Conservation (phyloP, 352 stramenopile species). For the Phytophthora pini region DNA sequence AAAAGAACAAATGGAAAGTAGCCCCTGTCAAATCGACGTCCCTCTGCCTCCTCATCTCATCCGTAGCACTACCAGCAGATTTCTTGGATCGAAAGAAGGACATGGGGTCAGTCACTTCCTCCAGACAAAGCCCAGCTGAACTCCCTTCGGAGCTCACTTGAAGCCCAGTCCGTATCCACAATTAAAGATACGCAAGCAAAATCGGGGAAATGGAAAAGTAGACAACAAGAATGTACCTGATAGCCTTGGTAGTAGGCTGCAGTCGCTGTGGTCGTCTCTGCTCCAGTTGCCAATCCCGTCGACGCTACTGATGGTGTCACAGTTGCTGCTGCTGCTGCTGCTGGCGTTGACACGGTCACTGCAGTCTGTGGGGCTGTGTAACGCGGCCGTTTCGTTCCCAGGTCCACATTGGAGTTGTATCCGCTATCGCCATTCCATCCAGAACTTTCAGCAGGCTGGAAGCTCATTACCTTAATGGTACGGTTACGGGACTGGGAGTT, state of each 20-base stretch:
- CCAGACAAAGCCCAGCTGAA: constrained; percentile 20
- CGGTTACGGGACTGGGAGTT: constrained; percentile 63
- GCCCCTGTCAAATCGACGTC: constrained; percentile 34
- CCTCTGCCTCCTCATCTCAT: constrained; percentile 33
- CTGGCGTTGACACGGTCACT: constrained; percentile 18
- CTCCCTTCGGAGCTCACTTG: constrained; percentile 25
- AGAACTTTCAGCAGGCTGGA: constrained; percentile 34
- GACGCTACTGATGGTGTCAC: constrained; percentile 30
- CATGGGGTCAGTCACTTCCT: constrained; percentile 35
- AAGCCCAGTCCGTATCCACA: constrained; percentile 26
- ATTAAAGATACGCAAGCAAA: constrained; percentile 40
- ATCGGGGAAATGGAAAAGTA: constrained; percentile 16
- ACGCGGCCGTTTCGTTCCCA: constrained; percentile 61
- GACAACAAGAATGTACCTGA: constrained; percentile 63
- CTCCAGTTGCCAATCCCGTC: background rate
- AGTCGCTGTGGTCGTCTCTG: constrained; percentile 30
- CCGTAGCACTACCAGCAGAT: constrained; percentile 32
- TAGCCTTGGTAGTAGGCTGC: constrained; percentile 82
- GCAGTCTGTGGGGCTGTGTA: constrained; percentile 43
- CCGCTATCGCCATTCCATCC: constrained; percentile 21
- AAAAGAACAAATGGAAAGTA: constrained; percentile 38
- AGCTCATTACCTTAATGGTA: constrained; percentile 57
- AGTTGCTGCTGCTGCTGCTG: constrained; percentile 17
- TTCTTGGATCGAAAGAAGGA: constrained; percentile 36
- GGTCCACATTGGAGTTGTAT: constrained; percentile 44